A percentile compares a stretch with the other conserved stretches of the same genome.
Evolutionary conservation across 352 stramenopile genomes (phyloP).

Genomic region (Halophytophthora polymorphica): DNA sequence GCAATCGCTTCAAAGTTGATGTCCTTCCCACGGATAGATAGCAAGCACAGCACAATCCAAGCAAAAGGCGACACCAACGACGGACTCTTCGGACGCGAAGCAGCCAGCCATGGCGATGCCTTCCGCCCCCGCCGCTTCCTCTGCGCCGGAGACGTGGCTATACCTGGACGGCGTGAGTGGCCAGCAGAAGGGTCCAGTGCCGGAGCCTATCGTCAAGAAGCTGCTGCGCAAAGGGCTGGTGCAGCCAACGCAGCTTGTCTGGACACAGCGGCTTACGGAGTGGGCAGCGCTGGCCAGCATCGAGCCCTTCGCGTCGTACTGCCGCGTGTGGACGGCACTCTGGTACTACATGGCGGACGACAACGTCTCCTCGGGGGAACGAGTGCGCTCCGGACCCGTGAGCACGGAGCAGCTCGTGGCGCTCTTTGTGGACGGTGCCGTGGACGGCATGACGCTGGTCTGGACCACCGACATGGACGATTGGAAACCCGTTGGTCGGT

Average conservation of each 20-base stretch:
- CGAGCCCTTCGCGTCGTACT: slow-evolving; percentile 55
- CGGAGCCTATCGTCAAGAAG: slow-evolving; percentile 55
- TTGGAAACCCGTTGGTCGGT: slow-evolving; percentile 60
- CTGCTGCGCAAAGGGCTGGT: slow-evolving; percentile 63
- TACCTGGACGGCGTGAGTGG: slow-evolving; percentile 64
- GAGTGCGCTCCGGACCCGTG: slow-evolving; percentile 32
- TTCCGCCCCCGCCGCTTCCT: background rate
- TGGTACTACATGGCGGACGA: slow-evolving; percentile 67
- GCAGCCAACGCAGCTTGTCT: slow-evolving; percentile 61
- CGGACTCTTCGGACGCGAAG: too few relatives aligned
- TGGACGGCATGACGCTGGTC: slow-evolving; percentile 74
- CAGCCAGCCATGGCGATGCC: background rate
- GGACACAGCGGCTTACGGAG: slow-evolving; percentile 57
- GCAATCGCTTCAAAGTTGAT: too few relatives aligned
- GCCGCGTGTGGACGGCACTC: slow-evolving; percentile 41
- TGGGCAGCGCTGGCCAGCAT: slow-evolving; percentile 47
- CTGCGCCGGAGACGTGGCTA: slow-evolving; percentile 49
- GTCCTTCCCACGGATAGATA: too few relatives aligned
- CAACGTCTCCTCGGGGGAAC: background rate
- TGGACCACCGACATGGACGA: slow-evolving; percentile 47
- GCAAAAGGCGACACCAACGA: too few relatives aligned
- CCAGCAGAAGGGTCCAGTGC: slow-evolving; percentile 68
- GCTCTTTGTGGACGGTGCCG: slow-evolving; percentile 60
- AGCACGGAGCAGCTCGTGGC: slow-evolving; percentile 50
- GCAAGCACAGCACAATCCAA: too few relatives aligned